Base-by-base conservation (phyloP, 352 stramenopile species). In the Aphanomyces cochlioides region DNA sequence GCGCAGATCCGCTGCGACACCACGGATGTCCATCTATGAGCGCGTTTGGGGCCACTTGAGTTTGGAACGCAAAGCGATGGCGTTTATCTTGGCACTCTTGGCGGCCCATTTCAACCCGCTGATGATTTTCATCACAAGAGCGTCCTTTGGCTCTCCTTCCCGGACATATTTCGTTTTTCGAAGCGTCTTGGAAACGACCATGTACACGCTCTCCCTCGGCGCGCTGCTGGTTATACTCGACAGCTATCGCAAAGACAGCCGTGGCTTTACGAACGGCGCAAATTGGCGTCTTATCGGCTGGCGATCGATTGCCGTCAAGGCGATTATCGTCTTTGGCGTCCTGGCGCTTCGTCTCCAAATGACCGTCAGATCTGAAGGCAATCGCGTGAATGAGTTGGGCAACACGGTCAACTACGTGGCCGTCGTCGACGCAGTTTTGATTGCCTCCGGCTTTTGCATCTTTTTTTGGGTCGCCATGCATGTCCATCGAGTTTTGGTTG, bases 21-120 rank as follows among this genome's bases (percentile, higher is more conserved):
- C n/a, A 12, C n/a, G 17, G 28, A 7, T 40, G 5, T 61, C 54
- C 28, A 12, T 61, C 17, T 61, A 61, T 3, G 17, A 40, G 17
- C 54, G 54, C 12, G 6, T 61, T 7, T 61, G 54, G 54, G 54
- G 15, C 15, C 59, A 67, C 28, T 56, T 67, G 59, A 67, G 59
- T 34, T 34, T 67, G 6, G 59, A 67, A 19, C 59, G 59, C 59
- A 48, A 67, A n/a, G n/a, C 56, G 0, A 15, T 67, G 8, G 59
- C 19, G 13, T n/a, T 67, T 13, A 28, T 67, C 19, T 38, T 67
- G 17, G 7, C 48, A 3, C 10, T 50, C 40, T 45, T 67, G 15
- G 59, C 17, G 2, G 19, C 56, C 15, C 59, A 67, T 6, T 36
- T 34, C 41, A 67, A 67, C 28, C 59, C 59, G 19, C 7, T 67